phyloP scores from a whole-genome alignment of 2,329 filamentous ascomycete species.

The Ophiostoma montium region DNA sequence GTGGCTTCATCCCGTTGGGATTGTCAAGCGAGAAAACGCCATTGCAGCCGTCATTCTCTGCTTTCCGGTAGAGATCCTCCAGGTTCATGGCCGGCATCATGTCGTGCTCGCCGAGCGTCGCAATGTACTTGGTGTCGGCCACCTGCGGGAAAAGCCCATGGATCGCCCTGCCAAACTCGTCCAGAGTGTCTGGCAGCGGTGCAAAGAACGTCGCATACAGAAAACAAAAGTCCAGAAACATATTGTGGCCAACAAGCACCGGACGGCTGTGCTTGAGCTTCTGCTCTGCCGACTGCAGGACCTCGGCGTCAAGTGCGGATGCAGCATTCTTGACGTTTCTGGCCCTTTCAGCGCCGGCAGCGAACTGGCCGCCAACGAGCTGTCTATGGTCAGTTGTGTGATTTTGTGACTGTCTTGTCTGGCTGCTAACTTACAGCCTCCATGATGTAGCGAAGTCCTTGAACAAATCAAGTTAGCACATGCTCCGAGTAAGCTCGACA shows the following conservation, averaged over 20 bases:
- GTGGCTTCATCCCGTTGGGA: constrained; percentile 2
- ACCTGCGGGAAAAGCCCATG: constrained; percentile 31
- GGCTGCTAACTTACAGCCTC: constrained; percentile 16
- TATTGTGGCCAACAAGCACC: constrained; percentile 48
- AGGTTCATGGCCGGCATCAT: constrained; percentile 37
- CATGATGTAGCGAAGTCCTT: constrained; percentile 18
- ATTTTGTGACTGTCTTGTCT: not conserved
- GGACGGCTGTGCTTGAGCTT: constrained; percentile 19
- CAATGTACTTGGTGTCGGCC: constrained; percentile 58
- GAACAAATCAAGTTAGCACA: not conserved
- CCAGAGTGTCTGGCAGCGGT: constrained; percentile 35
- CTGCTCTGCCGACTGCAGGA: constrained; percentile 16
- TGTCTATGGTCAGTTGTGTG: not conserved
- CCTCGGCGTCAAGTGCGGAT: not conserved
- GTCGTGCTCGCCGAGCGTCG: constrained; percentile 62
- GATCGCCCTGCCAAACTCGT: constrained; percentile 36
- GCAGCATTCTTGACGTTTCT: not conserved
- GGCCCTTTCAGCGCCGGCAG: constrained; percentile 5
- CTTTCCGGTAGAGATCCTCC: constrained; percentile 7
- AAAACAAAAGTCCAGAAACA: constrained; percentile 50
- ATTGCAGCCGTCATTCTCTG: not conserved
- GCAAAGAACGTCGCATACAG: constrained; percentile 50
- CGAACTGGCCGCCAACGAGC: constrained; percentile 19
- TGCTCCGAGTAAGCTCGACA: not conserved
- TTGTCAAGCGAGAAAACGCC: not conserved